phyloP scores from a whole-genome alignment of 108 stramenopile species.

The Nannochloropsis oceanica region DNA sequence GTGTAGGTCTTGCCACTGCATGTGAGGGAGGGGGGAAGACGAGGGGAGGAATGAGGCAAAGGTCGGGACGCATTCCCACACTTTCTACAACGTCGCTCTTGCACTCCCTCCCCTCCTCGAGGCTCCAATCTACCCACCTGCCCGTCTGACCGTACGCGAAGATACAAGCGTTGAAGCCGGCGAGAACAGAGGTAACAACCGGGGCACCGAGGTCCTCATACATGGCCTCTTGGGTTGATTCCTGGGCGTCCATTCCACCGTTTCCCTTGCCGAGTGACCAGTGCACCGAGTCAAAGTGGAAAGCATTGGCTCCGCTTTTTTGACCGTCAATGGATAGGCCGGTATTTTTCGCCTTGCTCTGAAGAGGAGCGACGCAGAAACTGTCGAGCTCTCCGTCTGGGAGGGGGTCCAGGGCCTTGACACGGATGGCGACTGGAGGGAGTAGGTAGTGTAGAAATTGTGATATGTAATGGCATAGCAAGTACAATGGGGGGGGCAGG shows the following conservation, averaged over 20 bases:
- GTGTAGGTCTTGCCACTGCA: conserved; percentile 28
- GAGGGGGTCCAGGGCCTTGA: neutral
- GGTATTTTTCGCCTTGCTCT: neutral
- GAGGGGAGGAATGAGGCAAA: too few species aligned
- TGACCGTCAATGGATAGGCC: neutral
- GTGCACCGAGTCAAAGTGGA: neutral
- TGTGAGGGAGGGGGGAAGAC: too few species aligned
- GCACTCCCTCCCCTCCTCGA: too few species aligned
- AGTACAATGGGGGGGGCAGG: too few species aligned
- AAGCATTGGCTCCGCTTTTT: neutral
- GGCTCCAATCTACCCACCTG: neutral
- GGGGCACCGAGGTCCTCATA: neutral
- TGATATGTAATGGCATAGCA: too few species aligned
- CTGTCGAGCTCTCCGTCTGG: neutral
- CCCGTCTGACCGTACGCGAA: conserved; percentile 6
- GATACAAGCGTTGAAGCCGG: neutral
- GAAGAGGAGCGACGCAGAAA: neutral
- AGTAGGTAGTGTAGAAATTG: too few species aligned
- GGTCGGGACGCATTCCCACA: too few species aligned
- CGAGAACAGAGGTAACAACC: neutral
- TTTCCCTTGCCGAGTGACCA: neutral
- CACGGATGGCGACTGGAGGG: neutral
- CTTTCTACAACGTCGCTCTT: too few species aligned
- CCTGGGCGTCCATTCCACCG: neutral
- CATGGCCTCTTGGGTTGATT: neutral